Base-by-base conservation (phyloP, 1,284 basidiomycete genomes). In the Waitea zeae region DNA sequence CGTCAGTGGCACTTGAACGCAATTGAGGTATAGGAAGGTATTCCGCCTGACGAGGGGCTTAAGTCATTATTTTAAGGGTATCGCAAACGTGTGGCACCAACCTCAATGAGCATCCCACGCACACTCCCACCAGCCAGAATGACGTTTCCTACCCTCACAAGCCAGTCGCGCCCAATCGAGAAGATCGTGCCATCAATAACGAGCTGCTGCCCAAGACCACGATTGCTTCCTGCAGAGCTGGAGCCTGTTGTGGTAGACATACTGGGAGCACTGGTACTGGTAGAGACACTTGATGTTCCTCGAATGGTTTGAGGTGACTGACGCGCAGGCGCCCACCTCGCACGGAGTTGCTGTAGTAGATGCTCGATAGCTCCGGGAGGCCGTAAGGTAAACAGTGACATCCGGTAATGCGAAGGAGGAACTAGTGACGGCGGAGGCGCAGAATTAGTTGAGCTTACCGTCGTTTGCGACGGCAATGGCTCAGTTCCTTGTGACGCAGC, bases 21-120 rank as follows among this genome's bases (percentile, higher is more conserved):
- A 68, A 40, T 65, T 66, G 37, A 3, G 79, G 71, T 9, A 83
- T 54, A 2, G 79, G 79, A 11, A 82, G 62, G 47, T 83, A 83
- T 49, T 83, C 79, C 5, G 76, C 79, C 77, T 83, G 40, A 6
- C 31, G 30, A 18, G 29, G 30, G 3, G 39, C 24, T 37, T 37
- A 31, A 35, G 28, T 5, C 13, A 12, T 14, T 17, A 27, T 28
- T 14, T 27, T 9, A 9, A 7, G 24, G 7, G 9, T 7, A 26
- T 26, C 9, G 7, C 24, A 26, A 9, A 7, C 7, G 24, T 26
- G 24, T 9, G n/a, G 24, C 13, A 48, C 56, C 30, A 40, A 78
- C 80, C 70, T 84, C 80, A 13, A 84, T 54, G 20, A 84, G 57
- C 74, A 84, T 80, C 13, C 80, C 81, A 46, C 73, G 80, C 3